Percentiles rank a stretch among this genome's conserved stretches.
Evolutionary conservation across 495 filamentous ascomycete genomes (phyloP).

Genomic region (Aspergillus indologenus): DNA sequence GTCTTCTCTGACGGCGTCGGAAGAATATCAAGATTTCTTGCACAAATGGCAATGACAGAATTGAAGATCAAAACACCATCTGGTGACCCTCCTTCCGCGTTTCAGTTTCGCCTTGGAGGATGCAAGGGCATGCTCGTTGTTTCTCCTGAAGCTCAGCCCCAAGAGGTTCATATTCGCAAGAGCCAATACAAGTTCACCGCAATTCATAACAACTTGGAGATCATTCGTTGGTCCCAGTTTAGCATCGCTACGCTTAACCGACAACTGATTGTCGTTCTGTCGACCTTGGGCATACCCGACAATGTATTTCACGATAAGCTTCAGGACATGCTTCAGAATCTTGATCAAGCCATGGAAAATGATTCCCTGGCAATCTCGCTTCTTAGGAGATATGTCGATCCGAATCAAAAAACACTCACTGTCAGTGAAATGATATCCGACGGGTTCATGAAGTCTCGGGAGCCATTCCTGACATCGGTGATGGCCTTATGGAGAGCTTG

Average conservation of each 20-base stretch:
- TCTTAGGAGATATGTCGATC: constrained; percentile 75
- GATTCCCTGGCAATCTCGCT: constrained; percentile 57
- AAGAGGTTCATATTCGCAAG: constrained; percentile 69
- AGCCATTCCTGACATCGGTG: constrained; percentile 79
- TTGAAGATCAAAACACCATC: constrained; percentile 50
- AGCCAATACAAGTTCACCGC: constrained; percentile 89
- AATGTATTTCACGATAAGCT: constrained; percentile 66
- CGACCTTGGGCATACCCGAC: constrained; percentile 69
- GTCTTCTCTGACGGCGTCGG: constrained; percentile 92
- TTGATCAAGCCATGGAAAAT: constrained; percentile 66
- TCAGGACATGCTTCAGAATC: constrained; percentile 56
- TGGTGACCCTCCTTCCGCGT: constrained; percentile 65
- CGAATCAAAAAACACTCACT: constrained; percentile 72
- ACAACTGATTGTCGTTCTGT: constrained; percentile 83
- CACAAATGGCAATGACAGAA: constrained; percentile 63
- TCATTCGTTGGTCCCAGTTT: constrained; percentile 75
- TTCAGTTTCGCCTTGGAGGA: constrained; percentile 88
- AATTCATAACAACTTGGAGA: constrained; percentile 67
- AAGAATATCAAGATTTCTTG: constrained; percentile 79
- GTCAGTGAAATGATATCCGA: constrained; percentile 72
- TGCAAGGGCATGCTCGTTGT: constrained; percentile 84
- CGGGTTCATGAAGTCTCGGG: constrained; percentile 71
- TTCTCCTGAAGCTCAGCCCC: constrained; percentile 56
- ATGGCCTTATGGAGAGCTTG: constrained; percentile 75
- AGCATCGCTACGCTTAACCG: constrained; percentile 77